Evolutionary conservation across 805 yeast genomes (phyloP).

Genomic region (Candida oleophila): DNA sequence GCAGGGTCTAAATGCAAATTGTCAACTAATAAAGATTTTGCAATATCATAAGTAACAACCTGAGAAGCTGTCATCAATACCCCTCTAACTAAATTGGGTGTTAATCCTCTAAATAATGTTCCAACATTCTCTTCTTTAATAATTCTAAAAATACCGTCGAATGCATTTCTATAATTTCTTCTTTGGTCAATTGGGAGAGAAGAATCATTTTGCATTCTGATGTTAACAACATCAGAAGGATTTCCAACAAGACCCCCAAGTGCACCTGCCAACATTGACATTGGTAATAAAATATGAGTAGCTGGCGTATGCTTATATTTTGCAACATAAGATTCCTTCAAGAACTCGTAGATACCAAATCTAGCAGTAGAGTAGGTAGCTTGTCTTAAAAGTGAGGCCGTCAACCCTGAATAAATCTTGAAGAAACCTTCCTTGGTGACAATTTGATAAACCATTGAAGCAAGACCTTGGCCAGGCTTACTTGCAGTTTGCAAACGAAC

Average conservation of each 20-base stretch:
- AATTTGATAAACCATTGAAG: constrained; percentile 60
- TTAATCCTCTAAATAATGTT: constrained; percentile 69
- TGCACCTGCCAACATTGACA: constrained; percentile 84
- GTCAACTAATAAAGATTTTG: constrained; percentile 59
- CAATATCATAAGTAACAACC: constrained; percentile 81
- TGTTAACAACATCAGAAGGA: constrained; percentile 84
- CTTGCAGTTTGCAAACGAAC: constrained; percentile 82
- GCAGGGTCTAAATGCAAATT: constrained; percentile 52
- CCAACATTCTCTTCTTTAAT: constrained; percentile 56
- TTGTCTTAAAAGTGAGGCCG: constrained; percentile 81
- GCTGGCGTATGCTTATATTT: constrained; percentile 48
- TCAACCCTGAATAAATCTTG: constrained; percentile 76
- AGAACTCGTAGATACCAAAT: constrained; percentile 79
- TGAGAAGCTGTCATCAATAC: constrained; percentile 88
- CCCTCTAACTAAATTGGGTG: constrained; percentile 78
- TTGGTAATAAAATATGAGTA: constrained; percentile 61
- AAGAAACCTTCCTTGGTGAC: constrained; percentile 61
- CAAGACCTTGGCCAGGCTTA: constrained; percentile 60
- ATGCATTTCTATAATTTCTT: constrained; percentile 73
- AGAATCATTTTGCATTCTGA: constrained; percentile 88
- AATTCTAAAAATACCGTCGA: constrained; percentile 71
- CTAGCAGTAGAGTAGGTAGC: constrained; percentile 86
- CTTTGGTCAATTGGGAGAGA: constrained; percentile 61
- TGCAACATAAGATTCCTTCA: constrained; percentile 53
- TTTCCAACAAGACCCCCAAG: constrained; percentile 85